A percentile compares a stretch with the other conserved stretches of the same genome.
These are phyloP conservation scores for Aspergillus spinulosporus DNA, from an alignment of 2,329 filamentous ascomycete genomes.

Conservation along the genomic window DNA sequence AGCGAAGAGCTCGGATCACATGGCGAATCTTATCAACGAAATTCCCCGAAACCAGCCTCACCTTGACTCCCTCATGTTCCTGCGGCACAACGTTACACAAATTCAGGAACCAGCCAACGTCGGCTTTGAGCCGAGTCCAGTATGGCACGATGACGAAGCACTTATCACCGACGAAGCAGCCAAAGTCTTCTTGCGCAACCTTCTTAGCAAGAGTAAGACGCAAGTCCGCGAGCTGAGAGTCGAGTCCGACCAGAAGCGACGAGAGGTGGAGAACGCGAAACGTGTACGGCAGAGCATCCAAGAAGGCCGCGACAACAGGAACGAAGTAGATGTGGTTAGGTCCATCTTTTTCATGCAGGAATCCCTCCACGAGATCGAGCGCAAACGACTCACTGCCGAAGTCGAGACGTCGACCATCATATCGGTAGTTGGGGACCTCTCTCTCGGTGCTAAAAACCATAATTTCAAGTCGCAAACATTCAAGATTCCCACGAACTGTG, in stretches of 20 bases:
- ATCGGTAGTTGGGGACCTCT: constrained; percentile 86
- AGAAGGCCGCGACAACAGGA: constrained; percentile 82
- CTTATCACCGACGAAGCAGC: constrained; percentile 86
- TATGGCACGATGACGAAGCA: constrained; percentile 90
- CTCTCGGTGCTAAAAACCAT: constrained; percentile 88
- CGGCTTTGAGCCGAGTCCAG: constrained; percentile 86
- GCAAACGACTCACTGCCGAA: constrained; percentile 81
- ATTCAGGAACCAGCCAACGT: constrained; percentile 86
- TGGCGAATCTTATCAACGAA: constrained; percentile 73
- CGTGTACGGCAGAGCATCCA: constrained; percentile 72
- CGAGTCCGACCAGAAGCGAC: constrained; percentile 80
- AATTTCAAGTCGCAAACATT: constrained; percentile 99
- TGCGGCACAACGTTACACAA: constrained; percentile 79
- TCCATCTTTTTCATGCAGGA: constrained; percentile 84
- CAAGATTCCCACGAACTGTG: constrained; percentile 98
- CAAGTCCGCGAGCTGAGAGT: constrained; percentile 76
- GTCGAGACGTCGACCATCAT: constrained; percentile 93
- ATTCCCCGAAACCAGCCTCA: constrained; percentile 84
- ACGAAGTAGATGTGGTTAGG: constrained; percentile 81
- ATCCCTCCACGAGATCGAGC: constrained; percentile 78
- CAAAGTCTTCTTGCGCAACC: constrained; percentile 87
- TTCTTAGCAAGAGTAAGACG: constrained; percentile 85
- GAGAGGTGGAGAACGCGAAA: constrained; percentile 79
- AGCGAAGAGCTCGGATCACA: constrained; percentile 68
- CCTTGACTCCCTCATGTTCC: constrained; percentile 97